Conservation (phyloP, 1,139 yeast species). For the Saccharomyces hybrid region DNA sequence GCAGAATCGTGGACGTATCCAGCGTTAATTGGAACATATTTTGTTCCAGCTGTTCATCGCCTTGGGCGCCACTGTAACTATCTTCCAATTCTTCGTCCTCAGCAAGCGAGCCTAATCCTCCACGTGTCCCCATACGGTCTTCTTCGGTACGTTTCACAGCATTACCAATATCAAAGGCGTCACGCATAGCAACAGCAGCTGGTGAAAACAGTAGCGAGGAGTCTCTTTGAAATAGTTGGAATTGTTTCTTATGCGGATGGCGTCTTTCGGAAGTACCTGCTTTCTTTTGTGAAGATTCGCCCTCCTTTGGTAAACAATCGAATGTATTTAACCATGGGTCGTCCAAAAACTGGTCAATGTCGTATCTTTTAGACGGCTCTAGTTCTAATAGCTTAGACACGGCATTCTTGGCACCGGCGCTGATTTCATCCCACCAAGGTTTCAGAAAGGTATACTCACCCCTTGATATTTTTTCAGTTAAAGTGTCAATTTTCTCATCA, state of each 20-base stretch:
- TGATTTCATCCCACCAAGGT: slow-evolving; percentile 98
- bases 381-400: slow-evolving; percentile 72
- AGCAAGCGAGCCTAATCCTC: slow-evolving; percentile 13
- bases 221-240: slow-evolving; percentile 16
- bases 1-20: slow-evolving; percentile 74
- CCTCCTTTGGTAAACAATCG: slow-evolving; percentile 16
- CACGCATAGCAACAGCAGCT: slow-evolving; percentile 85
- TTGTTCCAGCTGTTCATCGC: slow-evolving; percentile 21
- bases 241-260: slow-evolving; percentile 3
- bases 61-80: slow-evolving; percentile 7
- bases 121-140: slow-evolving; percentile 40
- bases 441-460: slow-evolving; percentile 77
- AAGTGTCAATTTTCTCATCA: slow-evolving; percentile 74
- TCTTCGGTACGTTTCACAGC: slow-evolving; percentile 93
- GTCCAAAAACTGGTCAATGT: slow-evolving; percentile 64
- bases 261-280: slow-evolving; percentile 6
- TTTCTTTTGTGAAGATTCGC: slow-evolving; percentile 8
- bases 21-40: slow-evolving; percentile 57
- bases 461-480: slow-evolving; percentile 72
- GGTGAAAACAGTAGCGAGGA: slow-evolving; percentile 52
- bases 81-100: slow-evolving; percentile 15
- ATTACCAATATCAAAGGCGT: slow-evolving; percentile 88
- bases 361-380: slow-evolving; percentile 68
- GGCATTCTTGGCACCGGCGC: slow-evolving; percentile 69
- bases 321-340: slow-evolving; percentile 67